Conservation (phyloP, 2,329 filamentous ascomycete species). For the Hypoxylon sp. region DNA sequence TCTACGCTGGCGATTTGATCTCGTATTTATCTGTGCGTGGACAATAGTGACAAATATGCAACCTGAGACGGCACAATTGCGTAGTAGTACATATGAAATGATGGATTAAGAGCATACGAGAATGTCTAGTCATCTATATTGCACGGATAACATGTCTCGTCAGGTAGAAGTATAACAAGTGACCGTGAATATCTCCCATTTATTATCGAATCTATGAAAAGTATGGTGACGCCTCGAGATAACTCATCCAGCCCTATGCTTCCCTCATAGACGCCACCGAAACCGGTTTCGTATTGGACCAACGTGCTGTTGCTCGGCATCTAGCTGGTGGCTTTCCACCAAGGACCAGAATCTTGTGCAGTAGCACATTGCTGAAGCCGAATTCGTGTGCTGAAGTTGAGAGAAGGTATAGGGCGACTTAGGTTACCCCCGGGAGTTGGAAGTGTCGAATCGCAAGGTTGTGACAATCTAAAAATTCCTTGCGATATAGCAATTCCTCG, state of each 20-base stretch:
- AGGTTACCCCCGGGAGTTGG: not conserved
- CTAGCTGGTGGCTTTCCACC: too few species aligned
- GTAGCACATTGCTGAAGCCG: not conserved
- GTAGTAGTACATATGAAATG: too few species aligned
- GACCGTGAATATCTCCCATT: not conserved
- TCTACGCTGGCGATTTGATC: constrained; percentile 1
- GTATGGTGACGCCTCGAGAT: not conserved
- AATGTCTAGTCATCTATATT: too few species aligned
- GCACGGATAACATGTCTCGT: too few species aligned
- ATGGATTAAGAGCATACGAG: too few species aligned
- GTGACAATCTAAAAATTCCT: constrained; percentile 18
- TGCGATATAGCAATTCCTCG: not conserved
- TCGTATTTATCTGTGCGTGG: not conserved
- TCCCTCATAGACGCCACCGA: too few species aligned
- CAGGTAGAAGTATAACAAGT: too few species aligned
- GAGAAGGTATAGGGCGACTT: not conserved
- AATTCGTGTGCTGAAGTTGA: not conserved
- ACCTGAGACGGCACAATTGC: too few species aligned
- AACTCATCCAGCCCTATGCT: not conserved
- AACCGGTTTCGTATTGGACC: not conserved
- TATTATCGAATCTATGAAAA: not conserved
- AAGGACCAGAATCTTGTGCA: not conserved
- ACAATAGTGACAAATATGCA: too few species aligned
- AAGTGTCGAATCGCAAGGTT: not conserved
- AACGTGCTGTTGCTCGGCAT: not conserved